phyloP scores from a whole-genome alignment of 192 early-diverging fungal species.

The Chytriomyces sp. region DNA sequence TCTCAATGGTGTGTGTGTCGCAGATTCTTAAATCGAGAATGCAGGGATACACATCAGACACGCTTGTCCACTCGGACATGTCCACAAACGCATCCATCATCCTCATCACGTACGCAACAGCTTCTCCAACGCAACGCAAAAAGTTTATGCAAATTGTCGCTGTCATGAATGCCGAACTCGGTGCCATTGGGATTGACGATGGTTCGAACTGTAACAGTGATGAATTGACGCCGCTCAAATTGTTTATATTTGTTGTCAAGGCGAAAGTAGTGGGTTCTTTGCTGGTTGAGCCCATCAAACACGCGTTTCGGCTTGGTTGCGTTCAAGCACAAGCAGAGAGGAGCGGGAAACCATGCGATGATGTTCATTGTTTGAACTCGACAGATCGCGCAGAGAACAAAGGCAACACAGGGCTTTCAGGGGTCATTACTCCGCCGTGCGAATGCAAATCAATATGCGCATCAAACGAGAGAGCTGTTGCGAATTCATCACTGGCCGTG shows the following conservation, averaged over 20 bases:
- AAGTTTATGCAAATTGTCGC: slow-evolving; percentile 34
- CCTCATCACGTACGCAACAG: slow-evolving; percentile 3
- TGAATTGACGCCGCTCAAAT: neutral
- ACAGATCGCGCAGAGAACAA: no score
- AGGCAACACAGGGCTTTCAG: no score
- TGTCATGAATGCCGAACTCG: slow-evolving; percentile 34
- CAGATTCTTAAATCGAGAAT: neutral
- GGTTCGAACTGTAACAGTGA: neutral
- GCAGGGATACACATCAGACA: slow-evolving; percentile 33
- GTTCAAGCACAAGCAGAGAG: neutral
- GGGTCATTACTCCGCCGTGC: neutral
- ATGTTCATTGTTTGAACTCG: no score
- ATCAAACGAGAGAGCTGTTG: no score
- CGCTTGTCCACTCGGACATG: slow-evolving; percentile 15
- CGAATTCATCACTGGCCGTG: no score
- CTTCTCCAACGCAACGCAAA: neutral
- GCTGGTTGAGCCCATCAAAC: slow-evolving; percentile 26
- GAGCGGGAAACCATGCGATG: neutral
- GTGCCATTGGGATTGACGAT: slow-evolving; percentile 24
- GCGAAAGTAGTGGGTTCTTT: slow-evolving; percentile 35
- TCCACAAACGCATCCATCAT: slow-evolving; percentile 18
- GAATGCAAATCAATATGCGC: neutral
- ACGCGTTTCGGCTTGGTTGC: slow-evolving; percentile 1
- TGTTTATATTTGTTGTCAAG: slow-evolving; percentile 34
- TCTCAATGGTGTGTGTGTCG: neutral